Evolutionary conservation across 2,329 filamentous ascomycete species (phyloP).

Genomic region (Thyridium curvatum): DNA sequence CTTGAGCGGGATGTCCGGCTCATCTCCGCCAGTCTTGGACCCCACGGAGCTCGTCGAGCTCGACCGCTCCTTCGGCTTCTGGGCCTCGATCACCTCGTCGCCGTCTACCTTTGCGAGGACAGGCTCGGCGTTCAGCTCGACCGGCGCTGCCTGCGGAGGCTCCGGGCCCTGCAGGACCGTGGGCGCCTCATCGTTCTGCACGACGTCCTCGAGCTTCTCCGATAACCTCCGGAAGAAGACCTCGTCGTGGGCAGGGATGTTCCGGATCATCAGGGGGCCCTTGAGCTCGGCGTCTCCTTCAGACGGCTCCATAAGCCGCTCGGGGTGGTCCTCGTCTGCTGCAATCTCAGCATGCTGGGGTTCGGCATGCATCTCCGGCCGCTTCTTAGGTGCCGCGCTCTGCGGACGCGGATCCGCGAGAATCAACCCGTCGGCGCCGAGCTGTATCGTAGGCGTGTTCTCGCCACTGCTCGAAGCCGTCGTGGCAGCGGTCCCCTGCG

Average conservation of each 20-base stretch:
- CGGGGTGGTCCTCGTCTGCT: slow-evolving; percentile 9
- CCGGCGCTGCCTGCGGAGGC: slow-evolving; percentile 14
- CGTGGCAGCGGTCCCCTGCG: slow-evolving; percentile 32
- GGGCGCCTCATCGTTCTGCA: slow-evolving; percentile 36
- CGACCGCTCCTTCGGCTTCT: slow-evolving; percentile 8
- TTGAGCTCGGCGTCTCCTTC: slow-evolving; percentile 40
- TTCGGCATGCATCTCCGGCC: slow-evolving; percentile 8
- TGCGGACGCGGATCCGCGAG: too few relatives aligned
- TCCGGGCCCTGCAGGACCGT: slow-evolving; percentile 28
- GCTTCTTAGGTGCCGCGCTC: too few relatives aligned
- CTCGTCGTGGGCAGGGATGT: slow-evolving; percentile 50
- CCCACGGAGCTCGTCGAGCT: neutral
- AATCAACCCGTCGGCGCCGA: slow-evolving; percentile 8
- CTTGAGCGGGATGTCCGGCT: slow-evolving; percentile 40
- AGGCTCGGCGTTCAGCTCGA: too few relatives aligned
- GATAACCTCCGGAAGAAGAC: slow-evolving; percentile 44
- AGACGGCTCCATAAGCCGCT: slow-evolving; percentile 26
- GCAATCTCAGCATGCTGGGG: slow-evolving; percentile 5
- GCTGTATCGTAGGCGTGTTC: slow-evolving; percentile 26
- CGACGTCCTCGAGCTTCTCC: slow-evolving; percentile 44
- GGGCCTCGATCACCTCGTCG: slow-evolving; percentile 10
- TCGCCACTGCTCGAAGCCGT: slow-evolving; percentile 31
- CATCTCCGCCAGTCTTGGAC: slow-evolving; percentile 16
- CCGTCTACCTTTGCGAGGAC: slow-evolving; percentile 9
- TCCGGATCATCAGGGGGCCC: slow-evolving; percentile 48